Conservation (phyloP, 148 eudicot species). For the Rhododendron griersonianum region DNA sequence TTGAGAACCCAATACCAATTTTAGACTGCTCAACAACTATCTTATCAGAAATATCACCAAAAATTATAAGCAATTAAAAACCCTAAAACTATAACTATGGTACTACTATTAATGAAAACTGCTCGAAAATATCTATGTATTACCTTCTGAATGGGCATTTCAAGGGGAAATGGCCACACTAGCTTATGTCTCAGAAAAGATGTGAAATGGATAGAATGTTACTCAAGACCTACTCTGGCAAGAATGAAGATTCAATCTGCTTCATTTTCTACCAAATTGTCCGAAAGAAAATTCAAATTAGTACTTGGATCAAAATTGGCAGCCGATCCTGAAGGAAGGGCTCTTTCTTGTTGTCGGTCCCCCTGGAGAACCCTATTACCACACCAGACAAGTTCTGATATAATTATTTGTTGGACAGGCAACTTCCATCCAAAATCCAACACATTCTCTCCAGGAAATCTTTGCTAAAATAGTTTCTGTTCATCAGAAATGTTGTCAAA, state of each 20-base stretch:
- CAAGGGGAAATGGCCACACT: no score
- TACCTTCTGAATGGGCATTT: no score
- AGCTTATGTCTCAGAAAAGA: no score
- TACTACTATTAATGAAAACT: no score
- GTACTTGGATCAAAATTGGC: not conserved
- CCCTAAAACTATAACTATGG: not conserved
- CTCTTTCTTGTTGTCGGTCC: not conserved
- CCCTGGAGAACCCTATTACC: not conserved
- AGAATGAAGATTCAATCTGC: not conserved
- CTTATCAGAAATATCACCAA: not conserved
- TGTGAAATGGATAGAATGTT: no score
- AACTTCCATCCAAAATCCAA: not conserved
- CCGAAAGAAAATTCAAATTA: not conserved
- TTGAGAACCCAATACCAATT: not conserved
- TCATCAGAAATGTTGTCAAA: not conserved
- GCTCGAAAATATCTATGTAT: no score
- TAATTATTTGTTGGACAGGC: not conserved
- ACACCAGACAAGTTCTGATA: not conserved
- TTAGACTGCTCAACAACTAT: not conserved
- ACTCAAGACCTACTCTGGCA: not conserved
- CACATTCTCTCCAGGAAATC: not conserved
- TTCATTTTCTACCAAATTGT: not conserved
- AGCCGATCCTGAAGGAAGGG: not conserved
- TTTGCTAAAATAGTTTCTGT: not conserved
- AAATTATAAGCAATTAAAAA: not conserved